These are phyloP conservation scores for Sicyos baderoa DNA, from an alignment of 306 rosid genomes.

Conservation along the genomic window DNA sequence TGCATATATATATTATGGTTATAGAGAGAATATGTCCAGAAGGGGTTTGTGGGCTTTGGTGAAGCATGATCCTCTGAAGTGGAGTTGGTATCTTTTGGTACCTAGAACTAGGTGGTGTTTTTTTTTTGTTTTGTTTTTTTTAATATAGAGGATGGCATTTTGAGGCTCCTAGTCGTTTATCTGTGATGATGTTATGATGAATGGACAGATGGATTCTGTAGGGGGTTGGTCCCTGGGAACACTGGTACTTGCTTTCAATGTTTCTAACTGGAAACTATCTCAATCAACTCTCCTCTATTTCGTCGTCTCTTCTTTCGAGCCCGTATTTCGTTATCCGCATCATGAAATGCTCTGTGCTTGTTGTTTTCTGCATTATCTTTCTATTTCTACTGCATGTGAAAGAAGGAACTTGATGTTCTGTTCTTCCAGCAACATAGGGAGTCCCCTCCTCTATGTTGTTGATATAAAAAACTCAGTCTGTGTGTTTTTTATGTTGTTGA, in stretches of 20 bases:
- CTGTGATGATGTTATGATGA: slow-evolving; percentile 8
- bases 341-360: neutral
- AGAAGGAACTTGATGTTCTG: neutral
- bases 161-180: slow-evolving; percentile 19
- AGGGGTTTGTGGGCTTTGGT: slow-evolving; percentile 13
- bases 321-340: neutral
- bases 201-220: slow-evolving; percentile 12
- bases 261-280: slow-evolving; percentile 20
- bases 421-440: too few species aligned
- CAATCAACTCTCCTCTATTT: slow-evolving; percentile 2
- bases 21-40: slow-evolving; percentile 19
- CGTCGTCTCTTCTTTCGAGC: neutral
- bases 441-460: too few species aligned
- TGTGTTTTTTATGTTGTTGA: neutral
- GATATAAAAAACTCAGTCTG: neutral
- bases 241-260: slow-evolving; percentile 16
- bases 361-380: neutral
- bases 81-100: slow-evolving; percentile 16
- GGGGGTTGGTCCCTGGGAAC: slow-evolving; percentile 18
- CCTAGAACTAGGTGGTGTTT: slow-evolving; percentile 16
- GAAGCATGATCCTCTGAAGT: slow-evolving; percentile 12
- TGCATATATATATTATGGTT: slow-evolving; percentile 17
- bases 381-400: neutral
- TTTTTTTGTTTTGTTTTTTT: slow-evolving; percentile 9
- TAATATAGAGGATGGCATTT: slow-evolving; percentile 18